A percentile compares a stretch with the other conserved stretches of the same genome.
phyloP scores from a whole-genome alignment of 371 early-diverging fungal genomes.

The Mortierella sp. region DNA sequence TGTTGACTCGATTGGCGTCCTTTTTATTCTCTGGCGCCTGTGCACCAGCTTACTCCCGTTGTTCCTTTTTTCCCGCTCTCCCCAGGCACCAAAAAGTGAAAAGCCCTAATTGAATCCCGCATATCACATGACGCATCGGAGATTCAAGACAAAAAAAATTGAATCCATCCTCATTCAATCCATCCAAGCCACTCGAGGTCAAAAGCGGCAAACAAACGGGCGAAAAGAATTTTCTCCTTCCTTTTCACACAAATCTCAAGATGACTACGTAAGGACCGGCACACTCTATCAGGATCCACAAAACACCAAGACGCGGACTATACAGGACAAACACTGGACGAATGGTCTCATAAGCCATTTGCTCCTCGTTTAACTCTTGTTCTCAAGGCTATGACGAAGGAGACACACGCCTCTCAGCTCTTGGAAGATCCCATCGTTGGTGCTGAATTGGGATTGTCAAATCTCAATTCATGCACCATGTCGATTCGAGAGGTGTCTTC shows the following conservation, averaged over 20 bases:
- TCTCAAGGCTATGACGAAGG: slow-evolving; percentile 39
- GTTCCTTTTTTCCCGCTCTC: not conserved
- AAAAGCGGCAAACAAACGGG: slow-evolving; percentile 36
- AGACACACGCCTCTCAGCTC: not conserved
- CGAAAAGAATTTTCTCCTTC: slow-evolving; percentile 51
- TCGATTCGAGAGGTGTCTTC: slow-evolving; percentile 12
- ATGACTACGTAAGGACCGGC: slow-evolving; percentile 55
- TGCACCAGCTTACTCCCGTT: not conserved
- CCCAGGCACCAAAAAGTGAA: not conserved
- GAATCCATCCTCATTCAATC: not conserved
- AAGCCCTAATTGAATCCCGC: no score
- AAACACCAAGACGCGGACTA: slow-evolving; percentile 36
- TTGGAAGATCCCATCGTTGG: not conserved
- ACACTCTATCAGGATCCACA: not conserved
- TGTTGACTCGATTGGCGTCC: not conserved
- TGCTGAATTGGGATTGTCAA: not conserved
- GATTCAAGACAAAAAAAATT: not conserved
- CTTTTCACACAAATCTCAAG: slow-evolving; percentile 56
- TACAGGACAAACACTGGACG: slow-evolving; percentile 29
- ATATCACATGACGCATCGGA: not conserved
- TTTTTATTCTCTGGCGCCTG: not conserved
- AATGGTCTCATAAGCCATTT: not conserved
- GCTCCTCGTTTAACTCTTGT: slow-evolving; percentile 31
- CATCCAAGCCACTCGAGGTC: slow-evolving; percentile 5
- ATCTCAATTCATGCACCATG: not conserved